Base-by-base conservation (phyloP, 164 flowering plant species). In the Buxus sempervirens region DNA sequence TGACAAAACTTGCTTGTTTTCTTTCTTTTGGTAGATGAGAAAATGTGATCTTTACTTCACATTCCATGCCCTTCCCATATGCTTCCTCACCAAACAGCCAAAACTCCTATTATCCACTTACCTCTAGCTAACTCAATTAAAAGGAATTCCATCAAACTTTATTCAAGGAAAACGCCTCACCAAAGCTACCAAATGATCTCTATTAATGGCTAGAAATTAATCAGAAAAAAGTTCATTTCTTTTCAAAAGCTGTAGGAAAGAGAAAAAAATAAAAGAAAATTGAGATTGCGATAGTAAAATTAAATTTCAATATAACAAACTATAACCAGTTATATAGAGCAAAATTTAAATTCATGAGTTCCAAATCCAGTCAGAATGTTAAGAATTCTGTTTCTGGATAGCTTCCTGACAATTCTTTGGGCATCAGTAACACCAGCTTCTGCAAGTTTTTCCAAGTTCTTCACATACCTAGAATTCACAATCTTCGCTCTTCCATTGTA, bases 381-480 rank as follows among this genome's bases (percentile, higher is more conserved):
- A 0, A 81, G 80, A 57, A 93, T 83, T 72, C 84, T 81, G 70
- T 81, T 86, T 12, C 80, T 75, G 0, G 88, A 83, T 55, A 90
- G 67, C 67, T 85, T 90, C 71, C 77, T 80, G 55, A 88, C 81
- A 56, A 91, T 87, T 74, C 68, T 85, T 65, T 84, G 85, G 4
- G 97, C 96, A 74, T 90, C 97, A 0, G 73, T 76, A 74, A 80
- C 84, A 20, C 85, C 93, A 5, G 78, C 82, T 54, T 88, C 90
- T 51, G 98, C 98, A 32, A 96, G 89, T 70, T 82, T 87, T 61
- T 93, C 92, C 16, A 96, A 73, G 80, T 85, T 84, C 58, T 82
- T 88, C 9, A 86, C 25, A 66, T 80, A 82, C 18, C 86, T 89
- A 23, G 98, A 93, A 72, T 64, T 77, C 2, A 75, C 65, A 59